These are phyloP conservation scores for Phytophthora pinifolia DNA, from an alignment of 352 stramenopile genomes.

Conservation along the genomic window DNA sequence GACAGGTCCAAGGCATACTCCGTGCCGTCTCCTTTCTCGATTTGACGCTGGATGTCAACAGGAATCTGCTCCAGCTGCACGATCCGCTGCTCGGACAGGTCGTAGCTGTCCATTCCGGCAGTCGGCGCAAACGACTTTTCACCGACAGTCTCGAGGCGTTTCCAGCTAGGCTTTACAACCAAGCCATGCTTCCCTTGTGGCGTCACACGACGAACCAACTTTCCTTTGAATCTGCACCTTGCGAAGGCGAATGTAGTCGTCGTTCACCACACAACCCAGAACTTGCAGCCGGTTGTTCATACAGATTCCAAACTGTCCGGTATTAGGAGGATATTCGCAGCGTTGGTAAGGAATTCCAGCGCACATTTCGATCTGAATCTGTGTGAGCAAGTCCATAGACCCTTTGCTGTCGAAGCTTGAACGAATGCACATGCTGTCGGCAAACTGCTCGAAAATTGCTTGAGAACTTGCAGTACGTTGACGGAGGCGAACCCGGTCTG, in stretches of 20 bases:
- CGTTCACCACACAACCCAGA: slow-evolving; percentile 8
- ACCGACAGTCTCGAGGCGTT: not conserved
- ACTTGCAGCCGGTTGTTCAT: slow-evolving; percentile 26
- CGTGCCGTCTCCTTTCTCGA: slow-evolving; percentile 31
- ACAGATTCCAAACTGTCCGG: slow-evolving; percentile 23
- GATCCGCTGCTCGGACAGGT: slow-evolving; percentile 55
- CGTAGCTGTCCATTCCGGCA: slow-evolving; percentile 35
- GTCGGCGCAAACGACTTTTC: slow-evolving; percentile 6
- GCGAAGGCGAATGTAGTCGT: slow-evolving; percentile 8
- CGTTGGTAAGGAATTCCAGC: slow-evolving; percentile 8
- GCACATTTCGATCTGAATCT: not conserved
- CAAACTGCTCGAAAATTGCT: not conserved
- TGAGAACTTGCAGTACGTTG: not conserved
- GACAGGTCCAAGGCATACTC: slow-evolving; percentile 53
- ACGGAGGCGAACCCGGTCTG: slow-evolving; percentile 8
- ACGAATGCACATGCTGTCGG: not conserved
- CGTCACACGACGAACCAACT: slow-evolving; percentile 13
- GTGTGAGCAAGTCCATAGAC: not conserved
- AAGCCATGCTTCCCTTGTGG: slow-evolving; percentile 22
- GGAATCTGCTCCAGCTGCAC: slow-evolving; percentile 49
- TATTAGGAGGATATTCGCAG: slow-evolving; percentile 4
- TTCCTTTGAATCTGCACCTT: slow-evolving; percentile 11
- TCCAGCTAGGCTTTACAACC: not conserved
- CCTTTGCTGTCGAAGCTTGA: not conserved
- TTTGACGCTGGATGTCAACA: slow-evolving; percentile 39